Percentiles rank a stretch among this genome's conserved stretches.
phyloP scores from a whole-genome alignment of 2,329 filamentous ascomycete genomes.

The Colletotrichum salicis region DNA sequence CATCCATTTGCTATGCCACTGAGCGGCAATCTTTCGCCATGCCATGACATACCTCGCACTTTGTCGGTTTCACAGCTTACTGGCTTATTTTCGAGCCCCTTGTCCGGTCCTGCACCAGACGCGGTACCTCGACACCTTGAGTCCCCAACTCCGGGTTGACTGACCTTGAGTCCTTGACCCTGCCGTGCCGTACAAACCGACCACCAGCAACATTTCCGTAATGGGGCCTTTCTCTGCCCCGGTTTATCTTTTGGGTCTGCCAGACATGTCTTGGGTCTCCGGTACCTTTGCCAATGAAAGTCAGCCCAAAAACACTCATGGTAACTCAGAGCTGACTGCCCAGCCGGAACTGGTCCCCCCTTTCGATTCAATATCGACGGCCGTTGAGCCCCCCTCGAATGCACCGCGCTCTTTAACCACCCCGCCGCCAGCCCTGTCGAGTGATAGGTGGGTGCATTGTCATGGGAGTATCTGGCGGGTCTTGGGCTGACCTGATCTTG shows the following conservation, averaged over 20 bases:
- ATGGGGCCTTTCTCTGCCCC: conserved; percentile 27
- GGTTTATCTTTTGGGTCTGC: conserved; percentile 34
- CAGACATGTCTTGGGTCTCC: conserved; percentile 29
- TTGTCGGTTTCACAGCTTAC: conserved; percentile 13
- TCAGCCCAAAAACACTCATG: neutral
- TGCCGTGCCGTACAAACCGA: conserved; percentile 28
- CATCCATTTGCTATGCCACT: conserved; percentile 15
- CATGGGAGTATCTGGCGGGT: conserved; percentile 21
- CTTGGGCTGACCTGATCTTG: conserved; percentile 26
- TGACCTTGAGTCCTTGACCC: conserved; percentile 25
- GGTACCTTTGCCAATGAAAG: conserved; percentile 24
- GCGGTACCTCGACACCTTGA: conserved; percentile 15
- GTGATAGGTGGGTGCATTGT: conserved; percentile 32
- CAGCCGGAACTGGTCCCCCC: conserved; percentile 26
- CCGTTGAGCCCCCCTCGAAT: conserved; percentile 25
- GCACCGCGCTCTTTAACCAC: conserved; percentile 21
- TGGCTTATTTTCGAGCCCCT: conserved; percentile 23
- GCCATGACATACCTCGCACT: conserved; percentile 25
- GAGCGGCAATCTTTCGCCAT: conserved; percentile 11
- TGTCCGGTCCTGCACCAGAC: conserved; percentile 6
- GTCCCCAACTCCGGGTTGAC: conserved; percentile 31
- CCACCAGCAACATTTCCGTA: conserved; percentile 27
- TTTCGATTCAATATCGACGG: conserved; percentile 15
- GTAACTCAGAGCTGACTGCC: conserved; percentile 30
- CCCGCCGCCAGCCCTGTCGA: conserved; percentile 28